These are phyloP conservation scores for Byssothecium circinans DNA, from an alignment of 2,329 filamentous ascomycete genomes.

Conservation along the genomic window DNA sequence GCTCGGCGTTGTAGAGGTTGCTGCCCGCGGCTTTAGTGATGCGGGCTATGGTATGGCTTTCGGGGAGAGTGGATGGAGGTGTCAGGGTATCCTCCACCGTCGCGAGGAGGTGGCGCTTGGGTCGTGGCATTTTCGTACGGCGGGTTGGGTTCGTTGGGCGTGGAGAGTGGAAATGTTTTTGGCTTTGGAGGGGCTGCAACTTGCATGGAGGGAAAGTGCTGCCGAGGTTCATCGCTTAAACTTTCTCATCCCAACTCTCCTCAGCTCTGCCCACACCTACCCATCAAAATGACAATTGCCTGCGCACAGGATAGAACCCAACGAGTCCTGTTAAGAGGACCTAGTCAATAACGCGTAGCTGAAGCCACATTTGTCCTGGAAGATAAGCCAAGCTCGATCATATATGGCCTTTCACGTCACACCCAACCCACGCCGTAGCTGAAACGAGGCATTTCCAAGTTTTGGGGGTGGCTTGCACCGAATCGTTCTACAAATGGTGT, in stretches of 20 bases:
- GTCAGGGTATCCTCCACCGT: slow-evolving; percentile 72
- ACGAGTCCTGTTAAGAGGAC: no score
- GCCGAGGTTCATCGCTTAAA: not conserved
- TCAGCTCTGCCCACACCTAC: not conserved
- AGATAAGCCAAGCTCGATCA: no score
- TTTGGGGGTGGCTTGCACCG: no score
- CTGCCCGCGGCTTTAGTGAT: slow-evolving; percentile 84
- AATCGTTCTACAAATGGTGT: no score
- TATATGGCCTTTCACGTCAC: no score
- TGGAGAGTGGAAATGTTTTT: not conserved
- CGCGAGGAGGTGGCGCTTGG: slow-evolving; percentile 76
- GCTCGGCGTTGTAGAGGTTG: slow-evolving; percentile 78
- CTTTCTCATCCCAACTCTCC: not conserved
- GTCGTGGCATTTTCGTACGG: slow-evolving; percentile 62
- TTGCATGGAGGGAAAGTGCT: not conserved
- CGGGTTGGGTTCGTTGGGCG: not conserved
- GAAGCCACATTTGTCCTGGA: no score
- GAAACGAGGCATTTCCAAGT: no score
- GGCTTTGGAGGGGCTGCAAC: not conserved
- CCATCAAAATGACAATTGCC: not conserved
- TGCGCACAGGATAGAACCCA: no score
- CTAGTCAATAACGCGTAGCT: no score
- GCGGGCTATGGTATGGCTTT: slow-evolving; percentile 68
- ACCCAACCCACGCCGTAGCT: no score
- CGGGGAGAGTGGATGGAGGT: slow-evolving; percentile 57